phyloP scores from a whole-genome alignment of 2,329 filamentous ascomycete genomes.

The Phaeoacremonium minimum region DNA sequence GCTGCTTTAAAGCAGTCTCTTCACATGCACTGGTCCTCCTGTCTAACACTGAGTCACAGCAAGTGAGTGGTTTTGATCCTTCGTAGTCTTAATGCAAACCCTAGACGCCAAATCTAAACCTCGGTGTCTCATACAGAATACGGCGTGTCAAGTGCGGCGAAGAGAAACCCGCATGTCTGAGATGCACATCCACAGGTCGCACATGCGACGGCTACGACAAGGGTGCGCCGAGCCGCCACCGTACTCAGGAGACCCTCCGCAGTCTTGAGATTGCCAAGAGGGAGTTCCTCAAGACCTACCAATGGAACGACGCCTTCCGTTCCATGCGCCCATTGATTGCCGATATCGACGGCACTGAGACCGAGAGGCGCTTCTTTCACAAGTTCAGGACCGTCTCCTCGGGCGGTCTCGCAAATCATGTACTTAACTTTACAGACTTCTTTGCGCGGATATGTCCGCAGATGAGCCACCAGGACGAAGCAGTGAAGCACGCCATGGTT shows the following conservation, averaged over 20 bases:
- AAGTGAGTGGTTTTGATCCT: too few species aligned
- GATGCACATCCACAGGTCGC: conserved; percentile 26
- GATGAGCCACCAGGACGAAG: conserved; percentile 20
- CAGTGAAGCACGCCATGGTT: conserved; percentile 26
- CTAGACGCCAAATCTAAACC: conserved; percentile 1
- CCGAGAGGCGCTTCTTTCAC: conserved; percentile 28
- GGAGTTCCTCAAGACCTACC: conserved; percentile 19
- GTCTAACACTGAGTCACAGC: conserved; percentile 13
- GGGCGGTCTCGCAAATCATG: conserved; percentile 20
- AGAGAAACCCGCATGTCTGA: conserved; percentile 24
- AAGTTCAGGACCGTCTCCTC: conserved; percentile 24
- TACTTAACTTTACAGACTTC: conserved; percentile 20
- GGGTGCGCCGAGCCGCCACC: conserved; percentile 8
- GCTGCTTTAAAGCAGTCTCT: conserved; percentile 3
- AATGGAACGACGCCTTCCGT: conserved; percentile 17
- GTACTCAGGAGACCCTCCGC: conserved; percentile 4
- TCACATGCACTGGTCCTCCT: too few species aligned
- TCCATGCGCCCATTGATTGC: conserved; percentile 25
- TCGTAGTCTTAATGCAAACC: too few species aligned
- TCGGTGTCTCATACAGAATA: conserved; percentile 18
- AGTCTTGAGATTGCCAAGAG: conserved; percentile 14
- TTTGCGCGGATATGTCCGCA: conserved; percentile 23
- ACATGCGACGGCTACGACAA: conserved; percentile 29
- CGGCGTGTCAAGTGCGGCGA: conserved; percentile 30
- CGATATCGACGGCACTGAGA: conserved; percentile 27